A percentile compares a stretch with the other conserved stretches of the same genome.
phyloP scores from a whole-genome alignment of 495 filamentous ascomycete species.

The Daldinia concentrica region DNA sequence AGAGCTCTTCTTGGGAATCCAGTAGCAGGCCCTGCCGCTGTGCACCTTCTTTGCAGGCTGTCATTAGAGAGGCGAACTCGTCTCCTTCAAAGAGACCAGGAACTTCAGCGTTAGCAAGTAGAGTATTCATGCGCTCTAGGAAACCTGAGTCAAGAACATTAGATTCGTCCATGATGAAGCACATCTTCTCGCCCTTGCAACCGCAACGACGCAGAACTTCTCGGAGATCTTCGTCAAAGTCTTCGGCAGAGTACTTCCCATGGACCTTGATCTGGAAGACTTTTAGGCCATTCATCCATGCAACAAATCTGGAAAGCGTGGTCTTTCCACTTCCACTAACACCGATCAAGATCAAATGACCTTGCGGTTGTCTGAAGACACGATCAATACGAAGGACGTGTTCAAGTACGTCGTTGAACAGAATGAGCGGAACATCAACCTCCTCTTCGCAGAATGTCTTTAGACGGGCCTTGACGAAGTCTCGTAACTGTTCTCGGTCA shows the following conservation, averaged over 20 bases:
- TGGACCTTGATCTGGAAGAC: slow-evolving; percentile 99
- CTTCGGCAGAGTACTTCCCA: slow-evolving; percentile 96
- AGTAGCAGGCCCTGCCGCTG: slow-evolving; percentile 94
- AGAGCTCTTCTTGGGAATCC: slow-evolving; percentile 97
- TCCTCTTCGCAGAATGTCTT: slow-evolving; percentile 99
- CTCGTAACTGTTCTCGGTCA: slow-evolving; percentile 89
- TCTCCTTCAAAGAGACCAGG: slow-evolving; percentile 98
- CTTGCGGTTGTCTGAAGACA: slow-evolving; percentile 97
- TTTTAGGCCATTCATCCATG: slow-evolving; percentile 99
- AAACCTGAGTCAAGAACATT: slow-evolving; percentile 99
- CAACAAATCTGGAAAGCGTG: slow-evolving; percentile 95
- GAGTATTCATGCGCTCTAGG: slow-evolving; percentile 98
- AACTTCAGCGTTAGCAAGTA: slow-evolving; percentile 97
- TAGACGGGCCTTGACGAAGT: slow-evolving; percentile 96
- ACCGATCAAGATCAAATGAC: slow-evolving; percentile 97
- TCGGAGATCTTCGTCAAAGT: slow-evolving; percentile 97
- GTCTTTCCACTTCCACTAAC: slow-evolving; percentile 99
- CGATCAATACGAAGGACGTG: slow-evolving; percentile 98
- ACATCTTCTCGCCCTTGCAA: slow-evolving; percentile 99
- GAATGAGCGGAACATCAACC: slow-evolving; percentile 94
- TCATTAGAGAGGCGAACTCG: slow-evolving; percentile 95
- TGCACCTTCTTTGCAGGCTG: slow-evolving; percentile 96
- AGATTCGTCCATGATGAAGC: slow-evolving; percentile 99
- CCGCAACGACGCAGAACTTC: slow-evolving; percentile 92
- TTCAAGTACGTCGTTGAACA: slow-evolving; percentile 98